Evolutionary conservation across 2,329 filamentous ascomycete species (phyloP), one percentile per base, ranked within the genome.

Genomic region (Eurotiales sp.): DNA sequence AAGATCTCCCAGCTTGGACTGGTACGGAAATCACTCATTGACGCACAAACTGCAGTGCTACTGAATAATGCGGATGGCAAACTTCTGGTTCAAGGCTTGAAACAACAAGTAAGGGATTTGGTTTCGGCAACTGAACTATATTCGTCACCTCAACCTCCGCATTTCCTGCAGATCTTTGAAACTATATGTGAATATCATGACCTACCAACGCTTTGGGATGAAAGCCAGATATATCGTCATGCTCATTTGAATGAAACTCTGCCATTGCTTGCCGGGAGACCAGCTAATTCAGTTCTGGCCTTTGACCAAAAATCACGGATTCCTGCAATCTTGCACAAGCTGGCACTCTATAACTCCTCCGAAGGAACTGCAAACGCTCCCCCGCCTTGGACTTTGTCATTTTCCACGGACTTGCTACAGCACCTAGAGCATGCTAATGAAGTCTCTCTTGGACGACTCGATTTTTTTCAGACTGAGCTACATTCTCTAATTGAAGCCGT

Each of bases 401-500:
- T 83, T 15, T 76, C 79, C 6, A 60, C 73, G 19, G 76, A 77
- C 0, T 61, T 88, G 3, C 71, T 88, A 58, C 70, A 73, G 12
- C 83, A 78, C 57, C 67, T 86, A 42, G 72, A 77, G 46, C 69
- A 66, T 1, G 65, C 84, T 15, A 69, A 71, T 11, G 71, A 76
- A 21, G 80, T 84, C 0, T 79, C 73, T 41, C 70, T 90, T 34
- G 77, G 77, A 41, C 81, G 83, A 37, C 70, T 90, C 43, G 75
- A 79, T 40, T 74, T 86, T 15, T 72, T 90, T 0, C 83, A 87
- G 64, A 72, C 75, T 1, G 86, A 90, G 61, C 69, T 88, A 45
- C 82, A 83, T 8, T 72, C 79, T 3, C 71, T 88, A 53, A 81
- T 81, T 8, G 74, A 75, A 40, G 77, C 82, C 51, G 59, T 87